Evolutionary conservation across 129 eudicot genomes (phyloP), one percentile per base, ranked within the genome.

Genomic region (Silybum marianum): DNA sequence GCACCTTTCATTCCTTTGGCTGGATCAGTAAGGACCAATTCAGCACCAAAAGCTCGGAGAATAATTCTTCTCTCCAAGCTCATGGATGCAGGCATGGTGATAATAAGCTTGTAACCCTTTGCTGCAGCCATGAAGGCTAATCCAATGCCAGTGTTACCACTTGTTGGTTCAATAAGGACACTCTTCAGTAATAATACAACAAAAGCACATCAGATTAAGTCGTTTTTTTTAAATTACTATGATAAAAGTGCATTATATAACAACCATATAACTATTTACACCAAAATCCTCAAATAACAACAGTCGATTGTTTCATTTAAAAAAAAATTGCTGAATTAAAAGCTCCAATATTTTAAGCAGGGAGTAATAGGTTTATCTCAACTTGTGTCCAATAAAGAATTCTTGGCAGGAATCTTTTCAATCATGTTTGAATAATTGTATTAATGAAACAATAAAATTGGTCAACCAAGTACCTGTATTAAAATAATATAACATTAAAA

Each of bases 51-150:
- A 78, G 94, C 99, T 75, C 88, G 97, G 75, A 95, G 95, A 75
- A 92, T 87, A 26, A 90, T 95, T 73, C 93, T 79, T 73, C 99
- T 88, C 82, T 95, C 99, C 51, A 92, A 83, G 46, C 95, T 95
- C 93, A 90, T 92, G 38, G 97, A 92, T 58, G 98, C 90, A 38
- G 98, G 98, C 98, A 95, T 95, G 73, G 98, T 92, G 69, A 95
- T 86, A 78, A 95, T 89, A 51, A 95, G 97, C 90, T 88, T 92
- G 94, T 95, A 95, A 18, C 97, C 96, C 86, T 95, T 95, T 44
- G 96, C 94, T 74, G 98, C 98, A 42, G 98, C 97, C 89, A 95
- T 88, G 82, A 95, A 95, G 62, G 98, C 98, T 73, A 95, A 86
- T 12, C 93, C 98, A 69, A 95, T 90, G 22, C 98, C 98, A 10